Conservation (phyloP, 2,329 filamentous ascomycete genomes). For the Lecanicillium sp. region DNA sequence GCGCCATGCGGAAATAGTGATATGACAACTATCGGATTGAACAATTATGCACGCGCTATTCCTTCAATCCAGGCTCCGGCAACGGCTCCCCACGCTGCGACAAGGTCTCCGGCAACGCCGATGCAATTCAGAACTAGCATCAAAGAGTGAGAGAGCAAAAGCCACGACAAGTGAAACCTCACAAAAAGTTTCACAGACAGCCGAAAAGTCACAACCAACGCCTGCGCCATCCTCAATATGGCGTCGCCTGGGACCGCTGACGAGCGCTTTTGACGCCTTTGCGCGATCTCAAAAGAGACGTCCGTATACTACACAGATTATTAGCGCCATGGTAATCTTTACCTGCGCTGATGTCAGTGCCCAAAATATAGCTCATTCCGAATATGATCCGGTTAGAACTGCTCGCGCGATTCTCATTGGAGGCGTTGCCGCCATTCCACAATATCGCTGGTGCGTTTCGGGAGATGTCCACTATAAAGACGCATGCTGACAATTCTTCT, state of each 20-base stretch:
- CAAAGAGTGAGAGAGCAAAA: neutral
- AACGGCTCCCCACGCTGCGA: neutral
- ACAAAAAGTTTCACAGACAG: neutral
- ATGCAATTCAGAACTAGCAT: neutral
- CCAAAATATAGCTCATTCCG: constrained; percentile 55
- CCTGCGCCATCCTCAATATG: constrained; percentile 33
- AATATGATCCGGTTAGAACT: constrained; percentile 63
- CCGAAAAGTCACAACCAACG: neutral
- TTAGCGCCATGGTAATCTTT: constrained; percentile 69
- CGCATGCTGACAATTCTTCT: neutral
- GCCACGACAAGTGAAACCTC: neutral
- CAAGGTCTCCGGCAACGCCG: neutral
- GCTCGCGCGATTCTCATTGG: constrained; percentile 67
- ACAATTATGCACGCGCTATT: too few species aligned
- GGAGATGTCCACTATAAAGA: neutral
- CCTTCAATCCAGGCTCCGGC: too few species aligned
- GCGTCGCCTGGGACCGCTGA: constrained; percentile 50
- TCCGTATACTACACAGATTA: constrained; percentile 74
- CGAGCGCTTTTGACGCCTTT: constrained; percentile 49
- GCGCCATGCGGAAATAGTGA: too few species aligned
- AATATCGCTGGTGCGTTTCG: constrained; percentile 64
- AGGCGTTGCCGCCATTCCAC: constrained; percentile 63
- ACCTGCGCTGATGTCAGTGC: constrained; percentile 69
- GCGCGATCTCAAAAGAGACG: constrained; percentile 60
- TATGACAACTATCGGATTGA: too few species aligned